A percentile compares a stretch with the other conserved stretches of the same genome.
Conservation (phyloP, 2,329 filamentous ascomycete genomes). For the Blumeria hordei region DNA sequence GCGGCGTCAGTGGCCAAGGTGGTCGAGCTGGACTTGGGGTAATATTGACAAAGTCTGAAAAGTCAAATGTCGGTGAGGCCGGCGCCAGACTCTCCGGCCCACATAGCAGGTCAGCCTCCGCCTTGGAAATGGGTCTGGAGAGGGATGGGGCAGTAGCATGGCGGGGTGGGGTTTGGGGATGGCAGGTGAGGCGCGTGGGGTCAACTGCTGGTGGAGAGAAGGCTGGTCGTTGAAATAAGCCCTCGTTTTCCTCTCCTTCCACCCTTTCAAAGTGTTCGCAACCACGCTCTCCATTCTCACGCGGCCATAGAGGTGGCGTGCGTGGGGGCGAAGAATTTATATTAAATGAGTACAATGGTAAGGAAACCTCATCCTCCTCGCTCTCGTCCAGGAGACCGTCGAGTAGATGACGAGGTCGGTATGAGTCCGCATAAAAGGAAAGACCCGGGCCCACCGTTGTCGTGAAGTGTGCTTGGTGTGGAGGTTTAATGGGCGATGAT, state of each 20-base stretch:
- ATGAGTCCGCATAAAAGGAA: conserved; percentile 45
- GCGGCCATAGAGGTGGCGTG: conserved; percentile 43
- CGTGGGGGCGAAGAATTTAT: conserved; percentile 60
- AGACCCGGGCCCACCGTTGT: conserved; percentile 46
- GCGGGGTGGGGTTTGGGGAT: background rate
- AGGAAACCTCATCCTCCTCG: conserved; percentile 64
- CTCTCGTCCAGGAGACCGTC: conserved; percentile 18
- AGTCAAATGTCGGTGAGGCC: conserved; percentile 61
- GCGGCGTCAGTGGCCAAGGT: conserved; percentile 30
- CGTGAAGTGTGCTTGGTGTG: conserved; percentile 50
- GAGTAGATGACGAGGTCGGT: conserved; percentile 12
- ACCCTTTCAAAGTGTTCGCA: too few species aligned
- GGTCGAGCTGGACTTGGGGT: conserved; percentile 86
- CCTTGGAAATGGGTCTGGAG: too few species aligned
- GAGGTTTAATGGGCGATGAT: conserved; percentile 65
- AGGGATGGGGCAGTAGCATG: too few species aligned
- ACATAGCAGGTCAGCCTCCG: too few species aligned
- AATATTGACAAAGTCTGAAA: conserved; percentile 92
- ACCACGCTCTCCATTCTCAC: conserved; percentile 24
- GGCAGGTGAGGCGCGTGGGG: conserved; percentile 55
- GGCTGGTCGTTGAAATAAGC: conserved; percentile 61
- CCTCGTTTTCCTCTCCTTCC: conserved; percentile 54
- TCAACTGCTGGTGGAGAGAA: conserved; percentile 75
- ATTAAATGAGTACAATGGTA: conserved; percentile 54
- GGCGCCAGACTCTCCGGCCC: too few species aligned